phyloP scores from a whole-genome alignment of 2,329 filamentous ascomycete genomes.

The Pseudocercospora ulei region DNA sequence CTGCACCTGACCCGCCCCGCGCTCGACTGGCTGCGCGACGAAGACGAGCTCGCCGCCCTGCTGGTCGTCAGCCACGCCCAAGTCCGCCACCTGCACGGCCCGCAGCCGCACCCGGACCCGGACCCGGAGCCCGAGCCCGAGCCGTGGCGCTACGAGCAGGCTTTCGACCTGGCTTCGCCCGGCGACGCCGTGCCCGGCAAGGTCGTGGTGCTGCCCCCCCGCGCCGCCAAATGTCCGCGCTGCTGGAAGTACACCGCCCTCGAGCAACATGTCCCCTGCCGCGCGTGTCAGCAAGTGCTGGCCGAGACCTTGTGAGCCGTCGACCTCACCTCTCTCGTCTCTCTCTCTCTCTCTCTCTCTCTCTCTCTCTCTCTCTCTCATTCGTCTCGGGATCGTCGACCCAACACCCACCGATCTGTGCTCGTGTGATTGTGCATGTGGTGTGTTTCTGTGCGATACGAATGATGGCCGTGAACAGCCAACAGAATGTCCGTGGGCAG shows the following conservation, averaged over 20 bases:
- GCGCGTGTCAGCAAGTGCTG: conserved; percentile 61
- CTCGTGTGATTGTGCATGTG: too few relatives aligned
- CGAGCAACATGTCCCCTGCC: conserved; percentile 55
- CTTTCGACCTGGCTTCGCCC: conserved; percentile 34
- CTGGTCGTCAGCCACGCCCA: conserved; percentile 39
- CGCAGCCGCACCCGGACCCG: too few relatives aligned
- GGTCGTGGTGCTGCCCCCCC: conserved; percentile 38
- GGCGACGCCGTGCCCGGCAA: conserved; percentile 21
- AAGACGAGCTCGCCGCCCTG: conserved; percentile 34
- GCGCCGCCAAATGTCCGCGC: conserved; percentile 62
- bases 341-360: too few relatives aligned
- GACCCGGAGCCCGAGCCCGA: conserved; percentile 22
- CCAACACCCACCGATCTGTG: too few relatives aligned
- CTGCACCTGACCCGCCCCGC: conserved; percentile 6
- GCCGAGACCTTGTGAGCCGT: conserved; percentile 23
- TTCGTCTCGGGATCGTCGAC: too few relatives aligned
- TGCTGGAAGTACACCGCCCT: conserved; percentile 82
- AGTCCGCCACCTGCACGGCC: conserved; percentile 21
- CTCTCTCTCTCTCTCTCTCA: too few relatives aligned
- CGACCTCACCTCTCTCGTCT: too few relatives aligned
- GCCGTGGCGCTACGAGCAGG: conserved; percentile 39
- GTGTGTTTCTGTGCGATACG: too few relatives aligned
- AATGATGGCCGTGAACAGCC: too few relatives aligned
- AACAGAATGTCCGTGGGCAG: too few relatives aligned
- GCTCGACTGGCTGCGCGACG: conserved; percentile 17